Conservation (phyloP, 345 rosid species). For the Viola odorata region DNA sequence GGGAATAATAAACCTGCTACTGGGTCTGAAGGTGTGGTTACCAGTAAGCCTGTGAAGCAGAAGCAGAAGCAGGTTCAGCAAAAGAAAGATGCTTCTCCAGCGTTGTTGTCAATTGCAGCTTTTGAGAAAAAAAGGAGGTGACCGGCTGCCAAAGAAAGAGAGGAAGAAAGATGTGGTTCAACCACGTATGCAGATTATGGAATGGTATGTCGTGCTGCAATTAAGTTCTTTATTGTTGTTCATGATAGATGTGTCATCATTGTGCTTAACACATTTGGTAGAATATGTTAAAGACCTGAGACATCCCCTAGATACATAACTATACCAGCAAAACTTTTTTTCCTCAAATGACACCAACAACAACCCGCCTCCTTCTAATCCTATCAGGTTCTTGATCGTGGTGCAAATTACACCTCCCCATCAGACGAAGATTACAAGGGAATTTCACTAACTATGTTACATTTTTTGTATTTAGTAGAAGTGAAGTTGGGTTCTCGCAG, state of each 20-base stretch:
- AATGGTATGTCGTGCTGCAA: constrained; percentile 55
- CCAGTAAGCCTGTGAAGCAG: constrained; percentile 15
- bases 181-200: constrained; percentile 82
- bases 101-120: constrained; percentile 35
- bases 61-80: constrained; percentile 11
- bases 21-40: constrained; percentile 1
- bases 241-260: background rate
- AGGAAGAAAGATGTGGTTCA: constrained; percentile 72
- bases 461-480: too few species aligned
- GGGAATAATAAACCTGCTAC: too few species aligned
- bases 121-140: constrained; percentile 77
- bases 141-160: constrained; percentile 65
- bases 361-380: too few species aligned
- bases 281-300: too few species aligned
- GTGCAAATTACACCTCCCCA: too few species aligned
- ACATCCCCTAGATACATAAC: background rate
- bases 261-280: background rate
- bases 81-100: constrained; percentile 23
- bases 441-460: too few species aligned
- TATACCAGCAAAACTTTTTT: background rate
- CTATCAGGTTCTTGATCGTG: too few species aligned
- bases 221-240: background rate
- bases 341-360: too few species aligned
- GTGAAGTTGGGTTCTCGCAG: too few species aligned
- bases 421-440: too few species aligned